Evolutionary conservation across 1,284 basidiomycete species (phyloP), one percentile per base, ranked within the genome.

Genomic region (Violaceomyces palustris): DNA sequence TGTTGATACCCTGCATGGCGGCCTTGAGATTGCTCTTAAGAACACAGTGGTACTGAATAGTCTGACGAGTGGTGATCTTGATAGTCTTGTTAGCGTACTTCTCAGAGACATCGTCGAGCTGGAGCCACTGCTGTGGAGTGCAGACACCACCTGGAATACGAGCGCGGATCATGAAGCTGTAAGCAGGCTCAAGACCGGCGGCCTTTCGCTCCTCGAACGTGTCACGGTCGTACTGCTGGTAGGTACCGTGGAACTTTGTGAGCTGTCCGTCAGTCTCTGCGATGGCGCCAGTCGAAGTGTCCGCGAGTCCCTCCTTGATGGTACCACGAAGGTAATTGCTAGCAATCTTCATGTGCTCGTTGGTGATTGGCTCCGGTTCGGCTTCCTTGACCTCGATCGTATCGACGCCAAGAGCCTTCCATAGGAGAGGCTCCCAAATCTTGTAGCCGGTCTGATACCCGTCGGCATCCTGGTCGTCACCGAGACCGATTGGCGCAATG

Each of bases 1-100:
- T 81, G 78, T 98, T 99, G 75, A 98, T 97, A 46, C 85, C 88
- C 77, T 94, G 90, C 72, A 99, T 97, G 17, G 91, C 87, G 30
- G 86, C 83, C 78, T 98, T 98, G 74, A 98, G 77, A 75, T 98
- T 88, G 59, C 82, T 81, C 80, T 99, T 99, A 78, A 98, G 86
- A 62, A 99, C 86, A 53, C 93, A 93, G 76, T 99, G 93, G 81
- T 96, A 98, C 78, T 99, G 93, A 84, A 97, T 97, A n/a, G 94
- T 98, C 77, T 92, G 85, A 53, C 93, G 81, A 22, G 94, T 99
- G 38, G 93, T 98, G 65, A 99, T 85, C 80, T 98, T 98, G 78
- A 98, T 86, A 12, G 92, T 92, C 45, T 87, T 83, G 67, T 85
- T 88, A 22, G 90, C 93, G 75, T 93, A 89, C 76, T 92, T 87